Percentiles rank a stretch among this genome's conserved stretches.
phyloP scores from a whole-genome alignment of 2,329 filamentous ascomycete genomes.

The Paracoccidioides brasiliensis region DNA sequence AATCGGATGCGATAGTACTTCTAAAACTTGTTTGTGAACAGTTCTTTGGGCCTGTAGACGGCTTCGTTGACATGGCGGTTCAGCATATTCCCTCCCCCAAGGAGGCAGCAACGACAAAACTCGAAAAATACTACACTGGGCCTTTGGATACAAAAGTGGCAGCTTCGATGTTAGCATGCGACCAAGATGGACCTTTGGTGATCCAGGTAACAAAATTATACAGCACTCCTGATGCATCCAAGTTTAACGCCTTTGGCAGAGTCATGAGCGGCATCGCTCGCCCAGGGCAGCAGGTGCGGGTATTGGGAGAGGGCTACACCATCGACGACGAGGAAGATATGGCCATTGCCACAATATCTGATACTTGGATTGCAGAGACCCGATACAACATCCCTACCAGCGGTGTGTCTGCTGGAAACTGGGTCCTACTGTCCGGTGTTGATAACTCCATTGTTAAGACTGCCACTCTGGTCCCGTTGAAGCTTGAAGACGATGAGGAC shows the following conservation, averaged over 20 bases:
- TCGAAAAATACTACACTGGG: slow-evolving; percentile 85
- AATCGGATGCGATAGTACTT: slow-evolving; percentile 75
- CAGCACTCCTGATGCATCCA: slow-evolving; percentile 77
- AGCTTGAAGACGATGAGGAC: slow-evolving; percentile 74
- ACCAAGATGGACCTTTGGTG: slow-evolving; percentile 83
- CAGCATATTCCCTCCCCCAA: slow-evolving; percentile 78
- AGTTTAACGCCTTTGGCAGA: slow-evolving; percentile 78
- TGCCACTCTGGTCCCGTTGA: slow-evolving; percentile 72
- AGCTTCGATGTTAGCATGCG: slow-evolving; percentile 64
- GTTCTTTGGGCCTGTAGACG: slow-evolving; percentile 81
- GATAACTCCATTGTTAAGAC: slow-evolving; percentile 98
- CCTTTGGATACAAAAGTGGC: slow-evolving; percentile 72
- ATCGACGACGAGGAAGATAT: slow-evolving; percentile 97
- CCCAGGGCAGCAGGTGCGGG: slow-evolving; percentile 69
- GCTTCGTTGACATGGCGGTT: slow-evolving; percentile 92
- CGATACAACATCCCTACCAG: slow-evolving; percentile 86
- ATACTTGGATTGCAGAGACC: slow-evolving; percentile 83
- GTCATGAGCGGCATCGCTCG: slow-evolving; percentile 85
- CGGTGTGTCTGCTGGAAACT: slow-evolving; percentile 85
- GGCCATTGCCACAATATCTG: slow-evolving; percentile 68
- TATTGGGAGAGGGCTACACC: slow-evolving; percentile 90
- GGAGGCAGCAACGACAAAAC: slow-evolving; percentile 59
- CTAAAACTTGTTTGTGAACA: slow-evolving; percentile 83
- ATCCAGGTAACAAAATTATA: slow-evolving; percentile 89
- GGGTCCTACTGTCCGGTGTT: slow-evolving; percentile 80